Base-by-base conservation (phyloP, 2,329 filamentous ascomycete genomes). In the Pseudocercospora crystallina region DNA sequence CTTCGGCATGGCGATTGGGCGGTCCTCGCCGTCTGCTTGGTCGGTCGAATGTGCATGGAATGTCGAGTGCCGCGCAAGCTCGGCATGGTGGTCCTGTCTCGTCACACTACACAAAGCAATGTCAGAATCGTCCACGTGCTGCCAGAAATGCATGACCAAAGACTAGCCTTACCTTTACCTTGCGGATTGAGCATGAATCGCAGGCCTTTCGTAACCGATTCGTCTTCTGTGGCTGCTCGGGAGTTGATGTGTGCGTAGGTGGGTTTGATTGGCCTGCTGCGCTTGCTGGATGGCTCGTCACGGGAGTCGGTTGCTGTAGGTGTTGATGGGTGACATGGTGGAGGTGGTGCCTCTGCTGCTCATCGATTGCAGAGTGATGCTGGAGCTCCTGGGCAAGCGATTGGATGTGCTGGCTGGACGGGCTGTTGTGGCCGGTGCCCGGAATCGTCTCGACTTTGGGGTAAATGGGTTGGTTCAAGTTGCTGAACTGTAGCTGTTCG, bases 31-130 rank as follows among this genome's bases (percentile, higher is more conserved):
- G 76, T 50, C 81, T 76, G 63, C 80, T 84, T 20, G 82, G 82
- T 56, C 83, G 74, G 41, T 84, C 76, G 65, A 84, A 86, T 50
- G 83, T 86, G 65, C 84, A 87, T 20, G 82, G 82, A 42, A 86
- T 85, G 55, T 85, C 82, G 57, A 86, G 73, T 45, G 79, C 78
- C 36, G 80, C 75, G 68, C 84, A 87, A 40, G 83, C 83, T 64
- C 79, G 74, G 71, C 84, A 87, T 40, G 84, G 83, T 26, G 82
- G 81, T n/a, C 82, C 82, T 35, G 76, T 76, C 61, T 84, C 81
- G 64, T 86, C 83, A 69, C 84, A 86, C 80, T 85, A 49, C 17
- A 10, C 10, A 31, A 32, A 4, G 20, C 20, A 26, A 26, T 35
- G 35, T 54, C 29, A 56, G 51, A 42, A 13, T 37, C n/a, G 52